These are phyloP conservation scores for Zanthoxylum bungeanum DNA, from an alignment of 345 rosid species.

Conservation along the genomic window DNA sequence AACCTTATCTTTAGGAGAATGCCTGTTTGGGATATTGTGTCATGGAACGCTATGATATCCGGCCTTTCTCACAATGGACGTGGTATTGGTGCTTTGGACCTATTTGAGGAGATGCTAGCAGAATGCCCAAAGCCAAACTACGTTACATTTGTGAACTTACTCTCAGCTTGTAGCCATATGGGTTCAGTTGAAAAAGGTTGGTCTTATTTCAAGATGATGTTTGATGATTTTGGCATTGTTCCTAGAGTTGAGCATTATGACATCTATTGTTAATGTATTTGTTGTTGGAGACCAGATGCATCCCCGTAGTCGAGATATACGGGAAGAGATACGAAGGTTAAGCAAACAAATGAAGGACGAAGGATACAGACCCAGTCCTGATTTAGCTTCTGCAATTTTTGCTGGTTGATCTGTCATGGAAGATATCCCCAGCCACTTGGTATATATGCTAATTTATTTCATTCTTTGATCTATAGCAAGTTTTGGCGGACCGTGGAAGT, in stretches of 20 bases:
- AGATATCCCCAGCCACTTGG: not conserved
- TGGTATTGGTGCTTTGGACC: constrained; percentile 43
- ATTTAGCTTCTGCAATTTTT: constrained; percentile 20
- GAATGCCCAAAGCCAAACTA: constrained; percentile 56
- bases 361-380: constrained; percentile 28
- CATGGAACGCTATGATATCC: constrained; percentile 63
- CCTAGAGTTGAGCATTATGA: constrained; percentile 75
- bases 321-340: constrained; percentile 33
- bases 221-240: constrained; percentile 32
- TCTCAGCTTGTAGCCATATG: constrained; percentile 75
- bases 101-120: constrained; percentile 54
- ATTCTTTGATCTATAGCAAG: constrained; percentile 1
- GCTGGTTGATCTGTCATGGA: not conserved
- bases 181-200: constrained; percentile 69
- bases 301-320: constrained; percentile 41
- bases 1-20: constrained; percentile 50
- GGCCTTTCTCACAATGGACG: constrained; percentile 48
- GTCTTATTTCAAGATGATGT: constrained; percentile 56
- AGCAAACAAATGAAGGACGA: constrained; percentile 60
- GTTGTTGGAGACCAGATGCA: constrained; percentile 63
- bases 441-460: not conserved
- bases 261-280: constrained; percentile 46
- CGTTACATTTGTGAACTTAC: constrained; percentile 58
- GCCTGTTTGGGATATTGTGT: constrained; percentile 43
- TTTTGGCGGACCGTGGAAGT: no score